These are phyloP conservation scores for Curvularia hawaiiensis DNA, from an alignment of 2,329 filamentous ascomycete genomes.

Conservation along the genomic window DNA sequence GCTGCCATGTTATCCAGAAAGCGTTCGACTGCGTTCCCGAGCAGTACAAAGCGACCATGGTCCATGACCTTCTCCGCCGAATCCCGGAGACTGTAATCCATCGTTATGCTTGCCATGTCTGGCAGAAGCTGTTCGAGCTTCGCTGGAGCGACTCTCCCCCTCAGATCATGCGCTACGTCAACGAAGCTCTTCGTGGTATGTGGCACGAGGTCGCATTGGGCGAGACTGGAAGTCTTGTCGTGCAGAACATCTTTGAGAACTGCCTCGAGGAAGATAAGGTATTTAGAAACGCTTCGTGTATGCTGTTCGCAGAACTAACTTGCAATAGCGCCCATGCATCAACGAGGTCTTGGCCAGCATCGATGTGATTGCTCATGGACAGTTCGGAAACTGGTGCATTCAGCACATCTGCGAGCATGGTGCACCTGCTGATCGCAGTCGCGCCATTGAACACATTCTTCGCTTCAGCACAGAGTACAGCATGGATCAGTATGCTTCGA, in stretches of 20 bases:
- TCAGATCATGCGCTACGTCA: constrained; percentile 98
- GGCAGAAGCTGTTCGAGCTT: constrained; percentile 99
- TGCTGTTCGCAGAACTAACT: constrained; percentile 6
- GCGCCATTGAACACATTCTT: constrained; percentile 94
- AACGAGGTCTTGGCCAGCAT: constrained; percentile 95
- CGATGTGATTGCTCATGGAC: constrained; percentile 93
- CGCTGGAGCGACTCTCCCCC: constrained; percentile 94
- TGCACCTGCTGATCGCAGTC: constrained; percentile 84
- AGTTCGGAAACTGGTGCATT: constrained; percentile 99
- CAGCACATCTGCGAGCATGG: constrained; percentile 99
- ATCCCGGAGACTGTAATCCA: constrained; percentile 99
- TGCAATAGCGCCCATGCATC: constrained; percentile 82
- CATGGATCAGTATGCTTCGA: constrained; percentile 98
- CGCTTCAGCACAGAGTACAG: constrained; percentile 94
- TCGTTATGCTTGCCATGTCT: constrained; percentile 97
- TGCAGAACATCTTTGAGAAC: constrained; percentile 99
- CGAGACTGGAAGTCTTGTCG: constrained; percentile 95
- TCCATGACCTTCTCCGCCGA: constrained; percentile 91
- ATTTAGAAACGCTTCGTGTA: constrained; percentile 22
- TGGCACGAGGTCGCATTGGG: constrained; percentile 98
- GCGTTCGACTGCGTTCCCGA: constrained; percentile 98
- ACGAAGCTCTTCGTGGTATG: constrained; percentile 92
- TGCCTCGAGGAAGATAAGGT: constrained; percentile 99
- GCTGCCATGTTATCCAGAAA: constrained; percentile 97
- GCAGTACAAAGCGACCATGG: constrained; percentile 98